Evolutionary conservation across 495 filamentous ascomycete species (phyloP), one percentile per base, ranked within the genome.

Genomic region (Xylaria palmicola): DNA sequence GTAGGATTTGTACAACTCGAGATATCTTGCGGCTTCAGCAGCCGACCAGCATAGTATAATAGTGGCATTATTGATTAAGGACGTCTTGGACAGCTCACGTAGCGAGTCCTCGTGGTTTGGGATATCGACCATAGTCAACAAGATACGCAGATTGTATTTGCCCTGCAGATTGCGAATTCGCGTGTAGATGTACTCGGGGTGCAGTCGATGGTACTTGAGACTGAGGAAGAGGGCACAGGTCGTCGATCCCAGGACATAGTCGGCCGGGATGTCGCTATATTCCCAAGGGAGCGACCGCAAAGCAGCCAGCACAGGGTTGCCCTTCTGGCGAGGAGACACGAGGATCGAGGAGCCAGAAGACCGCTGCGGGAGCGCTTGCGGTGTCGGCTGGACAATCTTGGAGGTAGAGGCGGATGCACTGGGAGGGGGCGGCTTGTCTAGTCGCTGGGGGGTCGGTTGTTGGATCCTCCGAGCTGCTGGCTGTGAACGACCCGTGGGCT

Each of bases 181-280:
- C 22, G 87, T 90, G 80, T 97, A 97, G 69, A 99, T 90, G 77
- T 99, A 99, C 74, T 98, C 94, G 1, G 94, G 94, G 73, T 99
- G 95, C 47, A 97, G 77, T 10, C 94, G 91, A 73, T 98, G 94
- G 74, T 99, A 99, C 74, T 99, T 99, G 32, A 99, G 82, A 26
- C 89, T 93, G 15, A 98, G 81, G 68, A 98, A 99, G 6, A 99
- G 79, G 1, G 90, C 92, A 63, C 93, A 97, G 17, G 93, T 93
- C 1, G 92, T 97, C 22, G 79, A 67, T 5, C 94, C 94, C 3
- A 99, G 79, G 8, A 90, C 89, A 69, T 96, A 99, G 74, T 99
- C 94, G 17, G 93, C 90, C 0, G 88, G 88, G 8, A 96, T 97
- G 70, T 97, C 92, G 40, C 90, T 90, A 71, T 96, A 99, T 74